phyloP scores from a whole-genome alignment of 768 basidiomycete genomes.

The Boletus sensibilis region DNA sequence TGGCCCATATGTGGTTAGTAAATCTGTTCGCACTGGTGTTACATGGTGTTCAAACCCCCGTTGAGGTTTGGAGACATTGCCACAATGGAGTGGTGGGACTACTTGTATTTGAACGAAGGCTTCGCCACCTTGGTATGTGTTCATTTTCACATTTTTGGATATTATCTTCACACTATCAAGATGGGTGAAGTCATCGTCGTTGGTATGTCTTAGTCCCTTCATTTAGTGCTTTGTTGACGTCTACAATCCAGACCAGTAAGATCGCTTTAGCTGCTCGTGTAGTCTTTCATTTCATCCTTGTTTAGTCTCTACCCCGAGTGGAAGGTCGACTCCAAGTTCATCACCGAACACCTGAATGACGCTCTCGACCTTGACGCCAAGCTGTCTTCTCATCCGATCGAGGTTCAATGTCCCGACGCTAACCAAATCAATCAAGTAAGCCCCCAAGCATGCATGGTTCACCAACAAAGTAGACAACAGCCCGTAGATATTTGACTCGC shows the following conservation, averaged over 20 bases:
- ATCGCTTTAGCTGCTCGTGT: neutral
- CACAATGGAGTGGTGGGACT: constrained; percentile 93
- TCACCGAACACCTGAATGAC: constrained; percentile 69
- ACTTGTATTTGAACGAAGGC: constrained; percentile 84
- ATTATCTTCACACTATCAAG: constrained; percentile 32
- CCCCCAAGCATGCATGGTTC: neutral
- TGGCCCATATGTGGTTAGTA: constrained; percentile 75
- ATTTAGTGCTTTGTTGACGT: constrained; percentile 7
- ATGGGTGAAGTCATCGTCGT: constrained; percentile 88
- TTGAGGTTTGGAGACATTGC: constrained; percentile 86
- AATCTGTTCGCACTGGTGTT: neutral
- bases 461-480: neutral
- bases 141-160: neutral
- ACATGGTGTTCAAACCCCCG: constrained; percentile 10
- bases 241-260: constrained; percentile 52
- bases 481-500: constrained; percentile 80
- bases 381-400: constrained; percentile 87
- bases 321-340: constrained; percentile 80
- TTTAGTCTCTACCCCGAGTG: constrained; percentile 78
- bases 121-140: constrained; percentile 75
- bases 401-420: constrained; percentile 86
- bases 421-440: constrained; percentile 75
- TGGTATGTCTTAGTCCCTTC: constrained; percentile 42
- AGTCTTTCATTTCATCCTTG: constrained; percentile 1
- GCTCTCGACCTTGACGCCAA: constrained; percentile 84